Base-by-base conservation (phyloP, 805 yeast species). In the Spathaspora girioi region DNA sequence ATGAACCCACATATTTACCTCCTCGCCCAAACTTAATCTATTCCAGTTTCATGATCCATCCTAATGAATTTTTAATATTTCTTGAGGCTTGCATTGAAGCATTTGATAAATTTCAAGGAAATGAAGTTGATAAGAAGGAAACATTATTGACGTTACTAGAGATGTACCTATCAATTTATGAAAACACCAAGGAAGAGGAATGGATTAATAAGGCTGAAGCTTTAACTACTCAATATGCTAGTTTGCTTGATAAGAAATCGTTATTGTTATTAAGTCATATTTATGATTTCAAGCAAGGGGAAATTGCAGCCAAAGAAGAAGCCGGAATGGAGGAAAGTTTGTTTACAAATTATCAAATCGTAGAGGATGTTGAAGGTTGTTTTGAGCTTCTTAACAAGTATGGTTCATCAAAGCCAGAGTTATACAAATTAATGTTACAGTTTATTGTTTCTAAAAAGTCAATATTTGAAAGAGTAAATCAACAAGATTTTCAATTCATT, bases 21-120 rank as follows among this genome's bases (percentile, higher is more conserved):
- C 99, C 99, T 2, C 79, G 84, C 48, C 98, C 98, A 6, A 78
- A 91, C 44, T 75, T 93, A 40, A 88, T 93, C 1, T 94, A 90
- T 63, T 84, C 93, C 1, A 83, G 96, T 1, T 94, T 94, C 65
- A 82, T 88, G n/a, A 81, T 85, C 57, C 89, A 87, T 63, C 91
- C 94, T 0, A 81, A 84, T 61, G 94, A 92, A 62, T 93, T 94
- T 75, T 94, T 92, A 23, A 87, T 89, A 7, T 94, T 94, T 56
- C 67, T 94, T 51, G 99, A 94, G 64, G 97, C 98, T 0, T 90
- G 97, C 59, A 69, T 91, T 14, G 89, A 86, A 58, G 78, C 87
- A 11, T 88, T 88, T 62, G 91, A 86, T 50, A 78, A 78, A 51
- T 88, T 84, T 61, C 94, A 87, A 49, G 93, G 94, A 0, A 76